phyloP scores from a whole-genome alignment of 177 flowering plant genomes.

The Tripterygium wilfordii region DNA sequence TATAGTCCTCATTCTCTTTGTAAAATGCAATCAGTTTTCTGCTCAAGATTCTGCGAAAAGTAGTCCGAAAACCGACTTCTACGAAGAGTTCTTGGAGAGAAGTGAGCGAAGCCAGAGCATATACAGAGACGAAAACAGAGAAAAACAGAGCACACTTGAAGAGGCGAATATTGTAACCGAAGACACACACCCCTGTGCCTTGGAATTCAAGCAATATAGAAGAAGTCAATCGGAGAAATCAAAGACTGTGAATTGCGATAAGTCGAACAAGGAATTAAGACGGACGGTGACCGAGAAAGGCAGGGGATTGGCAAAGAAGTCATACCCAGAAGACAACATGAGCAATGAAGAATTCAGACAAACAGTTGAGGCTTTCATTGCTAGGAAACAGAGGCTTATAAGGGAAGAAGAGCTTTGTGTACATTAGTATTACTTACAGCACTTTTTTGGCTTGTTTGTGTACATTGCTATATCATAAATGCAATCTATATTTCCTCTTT shows the following conservation, averaged over 20 bases:
- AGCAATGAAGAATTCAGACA: constrained; percentile 52
- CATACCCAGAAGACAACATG: constrained; percentile 36
- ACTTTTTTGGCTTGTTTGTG: no score
- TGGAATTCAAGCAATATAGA: constrained; percentile 6
- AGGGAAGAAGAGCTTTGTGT: constrained; percentile 51
- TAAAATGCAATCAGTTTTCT: constrained; percentile 32
- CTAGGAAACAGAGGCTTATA: constrained; percentile 41
- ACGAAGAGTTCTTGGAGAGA: constrained; percentile 23
- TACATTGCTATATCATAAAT: constrained; percentile 5
- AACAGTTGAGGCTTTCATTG: constrained; percentile 53
- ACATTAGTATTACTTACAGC: no score
- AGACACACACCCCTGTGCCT: neutral
- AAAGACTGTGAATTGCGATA: neutral
- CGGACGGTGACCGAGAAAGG: constrained; percentile 21
- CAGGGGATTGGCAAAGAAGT: constrained; percentile 4
- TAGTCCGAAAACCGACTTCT: constrained; percentile 10
- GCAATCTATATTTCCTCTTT: constrained; percentile 2
- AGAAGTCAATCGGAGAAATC: constrained; percentile 28
- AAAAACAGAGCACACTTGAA: constrained; percentile 1
- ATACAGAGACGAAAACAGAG: neutral
- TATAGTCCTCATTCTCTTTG: constrained; percentile 39
- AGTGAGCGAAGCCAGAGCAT: constrained; percentile 10
- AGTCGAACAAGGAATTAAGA: constrained; percentile 8
- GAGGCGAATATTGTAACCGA: neutral
- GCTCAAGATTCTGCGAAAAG: constrained; percentile 1